These are phyloP conservation scores for Paecilomyces dactylethromorphus DNA, from an alignment of 2,329 filamentous ascomycete species.

Conservation along the genomic window DNA sequence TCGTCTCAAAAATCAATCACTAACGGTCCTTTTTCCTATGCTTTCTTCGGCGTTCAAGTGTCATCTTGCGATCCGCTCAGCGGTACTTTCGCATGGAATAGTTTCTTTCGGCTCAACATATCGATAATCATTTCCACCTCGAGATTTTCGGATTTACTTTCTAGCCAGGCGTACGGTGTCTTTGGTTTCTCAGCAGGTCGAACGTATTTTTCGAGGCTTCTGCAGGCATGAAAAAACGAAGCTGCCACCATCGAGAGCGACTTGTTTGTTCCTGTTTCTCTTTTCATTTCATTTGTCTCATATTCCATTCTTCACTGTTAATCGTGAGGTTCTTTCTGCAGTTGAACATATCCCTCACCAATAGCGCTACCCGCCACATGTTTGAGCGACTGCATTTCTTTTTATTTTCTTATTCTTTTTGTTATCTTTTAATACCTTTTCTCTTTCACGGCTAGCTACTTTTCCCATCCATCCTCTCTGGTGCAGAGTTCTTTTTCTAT, in stretches of 20 bases:
- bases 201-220: not conserved
- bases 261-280: not conserved
- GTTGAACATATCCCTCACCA: not conserved
- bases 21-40: not conserved
- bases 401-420: not conserved
- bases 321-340: not conserved
- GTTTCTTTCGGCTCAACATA: not conserved
- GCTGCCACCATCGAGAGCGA: not conserved
- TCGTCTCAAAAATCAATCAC: not conserved
- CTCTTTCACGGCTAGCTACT: not conserved
- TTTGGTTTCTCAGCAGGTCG: slow-evolving; percentile 2
- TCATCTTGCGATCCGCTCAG: not conserved
- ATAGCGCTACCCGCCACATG: slow-evolving; percentile 1
- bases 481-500: not conserved
- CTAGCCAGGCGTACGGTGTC: slow-evolving; percentile 7
- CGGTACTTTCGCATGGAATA: not conserved
- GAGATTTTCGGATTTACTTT: not conserved
- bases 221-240: not conserved
- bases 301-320: not conserved
- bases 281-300: not conserved
- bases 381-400: slow-evolving; percentile 5
- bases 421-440: not conserved
- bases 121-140: not conserved
- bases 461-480: not conserved
- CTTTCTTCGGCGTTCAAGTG: slow-evolving; percentile 1